These are phyloP conservation scores for Takashimella koratensis DNA, from an alignment of 1,284 basidiomycete species.

Conservation along the genomic window DNA sequence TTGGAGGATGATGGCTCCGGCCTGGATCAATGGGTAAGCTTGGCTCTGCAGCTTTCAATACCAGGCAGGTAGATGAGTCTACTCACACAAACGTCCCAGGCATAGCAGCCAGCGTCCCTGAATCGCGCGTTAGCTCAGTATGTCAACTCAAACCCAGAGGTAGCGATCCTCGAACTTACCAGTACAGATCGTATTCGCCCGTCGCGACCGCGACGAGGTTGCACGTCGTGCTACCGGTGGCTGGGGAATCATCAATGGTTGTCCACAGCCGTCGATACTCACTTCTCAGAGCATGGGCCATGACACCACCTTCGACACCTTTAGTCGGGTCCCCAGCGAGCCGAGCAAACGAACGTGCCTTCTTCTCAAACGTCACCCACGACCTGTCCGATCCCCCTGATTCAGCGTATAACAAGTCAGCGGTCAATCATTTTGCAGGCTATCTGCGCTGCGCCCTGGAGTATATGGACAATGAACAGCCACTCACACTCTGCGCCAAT, in stretches of 20 bases:
- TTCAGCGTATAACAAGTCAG: too few relatives aligned
- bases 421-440: too few relatives aligned
- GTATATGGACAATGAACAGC: not conserved
- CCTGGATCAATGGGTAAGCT: too few relatives aligned
- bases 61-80: too few relatives aligned
- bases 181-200: slow-evolving; percentile 68
- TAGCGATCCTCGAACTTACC: slow-evolving; percentile 57
- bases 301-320: slow-evolving; percentile 71
- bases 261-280: slow-evolving; percentile 4
- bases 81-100: slow-evolving; percentile 80
- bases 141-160: too few relatives aligned
- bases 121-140: slow-evolving; percentile 11
- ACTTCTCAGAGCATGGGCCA: slow-evolving; percentile 78
- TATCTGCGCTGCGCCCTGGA: too few relatives aligned
- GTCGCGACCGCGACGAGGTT: slow-evolving; percentile 79
- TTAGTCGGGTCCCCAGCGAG: slow-evolving; percentile 69
- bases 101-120: slow-evolving; percentile 52
- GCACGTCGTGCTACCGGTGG: slow-evolving; percentile 72
- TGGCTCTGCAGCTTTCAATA: too few relatives aligned
- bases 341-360: slow-evolving; percentile 65
- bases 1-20: slow-evolving; percentile 83
- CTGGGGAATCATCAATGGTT: slow-evolving; percentile 8
- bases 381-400: slow-evolving; percentile 77
- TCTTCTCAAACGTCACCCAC: slow-evolving; percentile 58
- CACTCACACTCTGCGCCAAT: slow-evolving; percentile 70